Evolutionary conservation across 208 protist species (phyloP).

Genomic region (Trichomonas gallinae): DNA sequence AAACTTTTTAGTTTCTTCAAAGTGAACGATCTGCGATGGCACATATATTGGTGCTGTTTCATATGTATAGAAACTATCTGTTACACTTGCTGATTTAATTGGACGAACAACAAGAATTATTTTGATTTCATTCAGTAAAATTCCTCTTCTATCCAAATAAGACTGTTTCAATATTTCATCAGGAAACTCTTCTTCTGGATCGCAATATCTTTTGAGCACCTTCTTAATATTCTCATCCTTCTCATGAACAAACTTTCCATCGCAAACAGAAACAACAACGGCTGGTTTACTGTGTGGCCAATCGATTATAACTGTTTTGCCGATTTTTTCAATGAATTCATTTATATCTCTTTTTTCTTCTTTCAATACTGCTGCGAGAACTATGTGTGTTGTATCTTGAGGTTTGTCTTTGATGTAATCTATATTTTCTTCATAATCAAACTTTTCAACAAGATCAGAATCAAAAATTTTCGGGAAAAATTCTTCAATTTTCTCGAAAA

Average conservation of each 20-base stretch:
- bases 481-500: not conserved
- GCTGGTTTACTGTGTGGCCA: not conserved
- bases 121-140: not conserved
- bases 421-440: not conserved
- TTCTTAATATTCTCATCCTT: not conserved
- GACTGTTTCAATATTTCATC: not conserved
- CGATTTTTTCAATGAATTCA: not conserved
- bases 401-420: not conserved
- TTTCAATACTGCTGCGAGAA: not conserved
- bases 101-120: not conserved
- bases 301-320: not conserved
- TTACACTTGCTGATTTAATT: not conserved
- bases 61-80: not conserved
- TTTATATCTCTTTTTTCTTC: not conserved
- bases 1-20: not conserved
- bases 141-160: not conserved
- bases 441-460: not conserved
- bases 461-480: not conserved
- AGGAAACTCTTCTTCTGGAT: not conserved
- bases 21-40: not conserved
- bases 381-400: not conserved
- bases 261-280: not conserved
- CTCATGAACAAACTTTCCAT: not conserved
- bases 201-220: not conserved
- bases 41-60: not conserved